Evolutionary conservation across 2,329 filamentous ascomycete species (phyloP), one percentile per base, ranked within the genome.

Genomic region (Dothidotthia symphoricarpi): DNA sequence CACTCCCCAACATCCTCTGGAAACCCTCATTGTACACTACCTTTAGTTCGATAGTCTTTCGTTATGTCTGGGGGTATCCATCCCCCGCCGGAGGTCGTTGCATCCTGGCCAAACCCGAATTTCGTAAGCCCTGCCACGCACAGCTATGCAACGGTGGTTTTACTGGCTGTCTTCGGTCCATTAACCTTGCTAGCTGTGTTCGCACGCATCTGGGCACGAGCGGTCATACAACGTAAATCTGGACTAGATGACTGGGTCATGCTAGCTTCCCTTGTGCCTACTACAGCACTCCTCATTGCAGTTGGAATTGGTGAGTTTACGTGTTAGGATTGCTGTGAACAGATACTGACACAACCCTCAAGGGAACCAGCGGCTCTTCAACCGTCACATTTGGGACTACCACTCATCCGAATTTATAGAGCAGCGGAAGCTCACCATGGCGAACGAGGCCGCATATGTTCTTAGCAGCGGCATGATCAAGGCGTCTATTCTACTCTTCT

Each of bases 401-500:
- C 26, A 49, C 9, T 36, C 43, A 1, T 24, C 34, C 1, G 38
- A 37, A 19, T 51, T 39, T 14, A 22, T 46, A 12, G 39, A 35
- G 1, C 47, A 55, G 28, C 44, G 51, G 9, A 47, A 59, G 30
- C 45, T 36, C 16, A 36, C 55, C 26, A 28, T 62, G 26, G 37
- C 47, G 3, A 53, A 59, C 11, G 49, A 60, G 27, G 13, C 33
- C 7, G 16, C 50, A 1, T 62, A 55, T 37, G 40, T 47, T 10
- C 6, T 53, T 4, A 37, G 34, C 6, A 44, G 53, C 2, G 54
- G 57, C 2, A 32, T 61, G 9, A 51, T 60, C 33, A 62, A 61
- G 30, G 44, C 59, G 6, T 58, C 55, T 3, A 55, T 62, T n/a
- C 49, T 62, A 4, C 47, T 54, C 28, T 59, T 57, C 30, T 59